These are phyloP conservation scores for Plasmodium chabaudi DNA, from an alignment of 169 alveolate genomes.

Conservation along the genomic window DNA sequence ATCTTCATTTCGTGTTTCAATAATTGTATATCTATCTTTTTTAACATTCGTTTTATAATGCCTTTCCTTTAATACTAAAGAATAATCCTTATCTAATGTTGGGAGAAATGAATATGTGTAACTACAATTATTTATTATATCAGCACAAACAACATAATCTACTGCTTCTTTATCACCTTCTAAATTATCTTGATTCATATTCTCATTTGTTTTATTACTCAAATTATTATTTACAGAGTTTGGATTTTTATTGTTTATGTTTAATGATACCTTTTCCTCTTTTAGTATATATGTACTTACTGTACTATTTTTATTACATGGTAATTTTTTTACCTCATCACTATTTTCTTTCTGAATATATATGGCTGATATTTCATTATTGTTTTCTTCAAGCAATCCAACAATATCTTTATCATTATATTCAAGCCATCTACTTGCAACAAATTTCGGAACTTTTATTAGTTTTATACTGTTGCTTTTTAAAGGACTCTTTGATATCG, in stretches of 20 bases:
- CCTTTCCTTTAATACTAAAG: constrained; percentile 68
- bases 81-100: constrained; percentile 67
- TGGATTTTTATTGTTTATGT: constrained; percentile 11
- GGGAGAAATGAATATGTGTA: constrained; percentile 67
- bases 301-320: constrained; percentile 64
- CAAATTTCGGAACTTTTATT: constrained; percentile 73
- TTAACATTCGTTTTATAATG: constrained; percentile 72
- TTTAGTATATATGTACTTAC: constrained; percentile 65
- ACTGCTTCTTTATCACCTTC: constrained; percentile 27
- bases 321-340: constrained; percentile 62
- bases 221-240: constrained; percentile 8
- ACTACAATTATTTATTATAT: constrained; percentile 38
- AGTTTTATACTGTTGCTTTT: constrained; percentile 52
- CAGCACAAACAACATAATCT: constrained; percentile 70
- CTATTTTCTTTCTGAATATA: constrained; percentile 65
- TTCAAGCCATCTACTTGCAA: constrained; percentile 65
- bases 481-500: constrained; percentile 16
- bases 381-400: constrained; percentile 52
- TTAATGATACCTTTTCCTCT: constrained; percentile 34
- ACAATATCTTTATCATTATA: constrained; percentile 67
- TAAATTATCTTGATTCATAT: constrained; percentile 31
- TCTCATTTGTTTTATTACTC: constrained; percentile 30
- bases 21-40: constrained; percentile 60
- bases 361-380: constrained; percentile 35
- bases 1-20: constrained; percentile 76